phyloP scores from a whole-genome alignment of 768 basidiomycete species.

The Royoungia palumana region DNA sequence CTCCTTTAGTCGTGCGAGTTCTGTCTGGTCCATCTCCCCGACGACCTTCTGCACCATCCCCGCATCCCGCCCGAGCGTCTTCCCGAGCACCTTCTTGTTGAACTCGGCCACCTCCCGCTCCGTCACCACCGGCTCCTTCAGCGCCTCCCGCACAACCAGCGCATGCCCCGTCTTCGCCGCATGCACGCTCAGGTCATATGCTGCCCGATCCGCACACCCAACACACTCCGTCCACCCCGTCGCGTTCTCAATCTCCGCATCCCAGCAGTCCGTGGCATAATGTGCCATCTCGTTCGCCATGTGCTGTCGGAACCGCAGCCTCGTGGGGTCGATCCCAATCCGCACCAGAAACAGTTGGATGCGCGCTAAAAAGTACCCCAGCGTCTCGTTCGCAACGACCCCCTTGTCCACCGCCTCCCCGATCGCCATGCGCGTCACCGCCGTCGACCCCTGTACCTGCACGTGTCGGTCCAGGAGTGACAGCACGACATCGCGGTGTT shows the following conservation, averaged over 20 bases:
- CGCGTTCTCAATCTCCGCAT: conserved; percentile 94
- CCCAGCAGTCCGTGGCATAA: conserved; percentile 99
- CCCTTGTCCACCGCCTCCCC: conserved; percentile 87
- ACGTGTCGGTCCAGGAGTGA: conserved; percentile 77
- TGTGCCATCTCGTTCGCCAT: conserved; percentile 99
- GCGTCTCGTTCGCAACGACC: conserved; percentile 92
- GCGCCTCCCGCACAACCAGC: conserved; percentile 79
- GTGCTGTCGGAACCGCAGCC: conserved; percentile 94
- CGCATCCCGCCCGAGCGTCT: conserved; percentile 85
- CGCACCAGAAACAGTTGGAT: conserved; percentile 86
- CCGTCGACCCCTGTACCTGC: conserved; percentile 73
- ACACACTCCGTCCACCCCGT: conserved; percentile 95
- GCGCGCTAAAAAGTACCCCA: conserved; percentile 95
- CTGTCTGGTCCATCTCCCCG: conserved; percentile 61
- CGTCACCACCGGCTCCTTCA: conserved; percentile 80
- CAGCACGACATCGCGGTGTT: conserved; percentile 73
- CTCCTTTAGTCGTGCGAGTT: conserved; percentile 61
- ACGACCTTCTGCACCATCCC: conserved; percentile 60
- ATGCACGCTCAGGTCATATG: conserved; percentile 94
- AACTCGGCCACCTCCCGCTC: conserved; percentile 78
- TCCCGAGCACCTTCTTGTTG: conserved; percentile 87
- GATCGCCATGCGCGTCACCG: conserved; percentile 62
- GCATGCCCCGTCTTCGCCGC: conserved; percentile 77
- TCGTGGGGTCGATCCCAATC: conserved; percentile 82
- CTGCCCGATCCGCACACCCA: conserved; percentile 96